Percentiles rank a stretch among this genome's conserved stretches.
phyloP scores from a whole-genome alignment of 2,329 filamentous ascomycete genomes.

The Penicillium paneum region DNA sequence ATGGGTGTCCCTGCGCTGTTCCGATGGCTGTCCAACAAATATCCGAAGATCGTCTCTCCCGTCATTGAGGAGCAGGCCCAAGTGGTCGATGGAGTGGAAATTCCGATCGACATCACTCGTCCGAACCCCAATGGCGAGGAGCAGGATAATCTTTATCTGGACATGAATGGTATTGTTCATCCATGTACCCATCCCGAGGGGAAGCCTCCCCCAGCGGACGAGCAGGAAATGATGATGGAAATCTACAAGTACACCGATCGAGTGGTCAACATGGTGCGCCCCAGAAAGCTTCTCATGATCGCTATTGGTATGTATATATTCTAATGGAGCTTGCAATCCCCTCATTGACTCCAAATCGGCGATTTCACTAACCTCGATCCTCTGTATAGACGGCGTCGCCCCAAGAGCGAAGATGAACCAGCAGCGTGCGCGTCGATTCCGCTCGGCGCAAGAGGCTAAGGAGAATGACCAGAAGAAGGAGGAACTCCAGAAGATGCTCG shows the following conservation, averaged over 20 bases:
- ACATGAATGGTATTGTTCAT: conserved; percentile 99
- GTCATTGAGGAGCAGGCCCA: conserved; percentile 83
- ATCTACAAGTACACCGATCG: conserved; percentile 98
- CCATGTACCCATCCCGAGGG: conserved; percentile 98
- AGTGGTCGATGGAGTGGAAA: conserved; percentile 75
- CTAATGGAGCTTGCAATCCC: not conserved
- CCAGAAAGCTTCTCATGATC: conserved; percentile 93
- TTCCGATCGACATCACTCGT: conserved; percentile 79
- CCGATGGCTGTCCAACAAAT: conserved; percentile 93
- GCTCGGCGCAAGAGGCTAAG: conserved; percentile 87
- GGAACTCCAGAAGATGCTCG: conserved; percentile 80
- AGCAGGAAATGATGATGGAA: conserved; percentile 99
- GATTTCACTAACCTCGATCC: not conserved
- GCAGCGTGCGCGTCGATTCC: conserved; percentile 91
- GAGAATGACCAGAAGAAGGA: conserved; percentile 91
- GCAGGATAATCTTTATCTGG: conserved; percentile 94
- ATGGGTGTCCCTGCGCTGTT: conserved; percentile 97
- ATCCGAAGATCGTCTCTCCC: conserved; percentile 92
- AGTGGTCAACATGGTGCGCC: conserved; percentile 97
- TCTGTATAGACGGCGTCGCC: conserved; percentile 76
- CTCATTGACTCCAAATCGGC: too few species aligned
- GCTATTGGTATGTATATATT: conserved; percentile 66
- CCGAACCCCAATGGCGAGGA: conserved; percentile 97
- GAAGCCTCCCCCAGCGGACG: conserved; percentile 80
- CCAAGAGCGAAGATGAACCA: conserved; percentile 99